A percentile compares a stretch with the other conserved stretches of the same genome.
Evolutionary conservation across 306 rosid species (phyloP).

Genomic region (Crataegus laevigata): DNA sequence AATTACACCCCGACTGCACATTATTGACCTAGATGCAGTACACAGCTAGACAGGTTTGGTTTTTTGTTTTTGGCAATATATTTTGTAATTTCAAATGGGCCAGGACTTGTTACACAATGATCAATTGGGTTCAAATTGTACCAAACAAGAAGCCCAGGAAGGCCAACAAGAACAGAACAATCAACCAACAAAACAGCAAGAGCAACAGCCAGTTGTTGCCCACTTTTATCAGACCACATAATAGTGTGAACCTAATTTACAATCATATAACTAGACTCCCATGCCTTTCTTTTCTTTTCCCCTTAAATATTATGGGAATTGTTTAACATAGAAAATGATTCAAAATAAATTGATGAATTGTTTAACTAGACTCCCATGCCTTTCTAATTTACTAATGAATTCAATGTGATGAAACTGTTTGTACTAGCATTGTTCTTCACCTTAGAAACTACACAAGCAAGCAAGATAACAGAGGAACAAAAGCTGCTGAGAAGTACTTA

Average conservation of each 20-base stretch:
- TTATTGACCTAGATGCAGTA: not conserved
- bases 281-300: not conserved
- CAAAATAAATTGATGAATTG: not conserved
- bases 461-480: not conserved
- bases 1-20: too few species aligned
- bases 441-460: constrained; percentile 29
- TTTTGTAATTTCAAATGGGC: not conserved
- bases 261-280: not conserved
- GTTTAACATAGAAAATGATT: too few species aligned
- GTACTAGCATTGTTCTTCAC: not conserved
- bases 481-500: not conserved
- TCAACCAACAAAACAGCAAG: not conserved
- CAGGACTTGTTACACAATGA: not conserved
- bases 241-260: not conserved
- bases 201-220: not conserved
- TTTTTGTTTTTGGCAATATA: constrained; percentile 5
- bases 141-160: not conserved
- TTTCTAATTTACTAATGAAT: too few species aligned
- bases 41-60: constrained; percentile 3
- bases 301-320: not conserved
- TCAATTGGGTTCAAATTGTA: not conserved
- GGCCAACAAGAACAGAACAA: not conserved
- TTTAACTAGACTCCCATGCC: too few species aligned
- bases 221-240: not conserved
- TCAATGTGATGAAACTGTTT: not conserved